Percentiles rank a stretch among this genome's conserved stretches.
Conservation (phyloP, 129 eudicot species). For the Chrysanthemum seticuspe region DNA sequence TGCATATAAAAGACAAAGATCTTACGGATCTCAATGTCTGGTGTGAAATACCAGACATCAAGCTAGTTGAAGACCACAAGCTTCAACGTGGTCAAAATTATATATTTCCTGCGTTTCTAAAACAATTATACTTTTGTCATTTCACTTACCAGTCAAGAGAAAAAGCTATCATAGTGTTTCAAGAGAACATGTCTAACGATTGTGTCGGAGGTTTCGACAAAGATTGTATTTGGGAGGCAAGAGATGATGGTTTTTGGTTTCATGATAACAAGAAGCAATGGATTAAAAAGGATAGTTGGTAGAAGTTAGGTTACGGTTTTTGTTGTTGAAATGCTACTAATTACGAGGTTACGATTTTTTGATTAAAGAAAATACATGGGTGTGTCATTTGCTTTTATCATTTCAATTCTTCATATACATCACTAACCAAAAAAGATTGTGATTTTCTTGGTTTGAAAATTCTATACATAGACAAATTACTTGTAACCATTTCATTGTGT, state of each 20-base stretch:
- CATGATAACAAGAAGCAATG: neutral
- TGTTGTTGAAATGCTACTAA: neutral
- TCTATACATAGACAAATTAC: too few relatives aligned
- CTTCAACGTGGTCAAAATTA: constrained; percentile 16
- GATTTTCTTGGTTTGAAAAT: too few relatives aligned
- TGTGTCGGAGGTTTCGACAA: constrained; percentile 8
- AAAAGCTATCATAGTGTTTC: neutral
- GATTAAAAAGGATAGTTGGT: constrained; percentile 13
- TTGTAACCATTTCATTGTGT: too few relatives aligned
- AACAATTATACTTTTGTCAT: neutral
- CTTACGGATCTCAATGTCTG: neutral
- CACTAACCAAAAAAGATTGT: too few relatives aligned
- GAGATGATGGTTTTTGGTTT: constrained; percentile 19
- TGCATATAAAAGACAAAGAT: constrained; percentile 12
- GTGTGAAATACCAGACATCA: neutral
- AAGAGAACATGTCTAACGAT: neutral
- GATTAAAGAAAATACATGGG: too few relatives aligned
- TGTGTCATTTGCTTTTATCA: too few relatives aligned
- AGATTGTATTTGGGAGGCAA: constrained; percentile 23
- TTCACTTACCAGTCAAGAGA: constrained; percentile 8
- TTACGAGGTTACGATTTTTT: neutral
- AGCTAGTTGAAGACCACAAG: neutral
- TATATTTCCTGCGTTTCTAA: neutral
- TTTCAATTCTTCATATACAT: too few relatives aligned
- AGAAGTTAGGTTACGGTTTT: neutral